Conservation (phyloP, 192 early-diverging fungal species). For the Cladochytrium replicatum region DNA sequence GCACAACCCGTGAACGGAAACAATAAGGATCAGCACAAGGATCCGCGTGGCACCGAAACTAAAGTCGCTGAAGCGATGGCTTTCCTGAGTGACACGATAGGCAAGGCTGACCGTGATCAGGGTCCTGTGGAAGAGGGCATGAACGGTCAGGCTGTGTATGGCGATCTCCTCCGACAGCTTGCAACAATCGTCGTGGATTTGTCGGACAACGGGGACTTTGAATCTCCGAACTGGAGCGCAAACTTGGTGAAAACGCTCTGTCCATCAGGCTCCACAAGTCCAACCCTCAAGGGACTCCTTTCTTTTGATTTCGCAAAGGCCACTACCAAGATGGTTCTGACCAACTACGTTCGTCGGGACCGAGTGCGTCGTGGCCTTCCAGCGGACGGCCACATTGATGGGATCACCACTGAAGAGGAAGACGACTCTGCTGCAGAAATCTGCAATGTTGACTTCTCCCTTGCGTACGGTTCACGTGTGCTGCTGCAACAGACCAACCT, state of each 20-base stretch:
- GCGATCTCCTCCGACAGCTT: slow-evolving; percentile 42
- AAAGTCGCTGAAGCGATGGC: slow-evolving; percentile 30
- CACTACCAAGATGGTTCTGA: slow-evolving; percentile 30
- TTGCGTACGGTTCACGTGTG: slow-evolving; percentile 76
- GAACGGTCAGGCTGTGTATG: slow-evolving; percentile 37
- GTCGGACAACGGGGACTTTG: slow-evolving; percentile 52
- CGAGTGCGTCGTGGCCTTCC: no score
- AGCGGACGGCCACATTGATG: slow-evolving; percentile 17
- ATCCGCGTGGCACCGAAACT: slow-evolving; percentile 6
- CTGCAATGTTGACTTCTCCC: slow-evolving; percentile 73
- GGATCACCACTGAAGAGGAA: slow-evolving; percentile 11
- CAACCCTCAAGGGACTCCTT: slow-evolving; percentile 30
- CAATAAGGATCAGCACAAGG: neutral
- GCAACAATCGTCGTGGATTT: slow-evolving; percentile 48
- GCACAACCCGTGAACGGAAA: slow-evolving; percentile 44
- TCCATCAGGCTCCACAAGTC: slow-evolving; percentile 45
- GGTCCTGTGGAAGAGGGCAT: slow-evolving; percentile 38
- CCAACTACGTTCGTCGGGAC: slow-evolving; percentile 31
- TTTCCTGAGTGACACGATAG: slow-evolving; percentile 19
- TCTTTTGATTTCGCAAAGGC: slow-evolving; percentile 13
- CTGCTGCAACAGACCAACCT: slow-evolving; percentile 57
- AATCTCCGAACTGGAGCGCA: slow-evolving; percentile 55
- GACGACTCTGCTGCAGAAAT: slow-evolving; percentile 29
- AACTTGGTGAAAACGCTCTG: slow-evolving; percentile 39
- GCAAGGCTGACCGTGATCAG: slow-evolving; percentile 21